Evolutionary conservation across 768 basidiomycete species (phyloP), one percentile per base, ranked within the genome.

Genomic region (Dendrothele bispora): DNA sequence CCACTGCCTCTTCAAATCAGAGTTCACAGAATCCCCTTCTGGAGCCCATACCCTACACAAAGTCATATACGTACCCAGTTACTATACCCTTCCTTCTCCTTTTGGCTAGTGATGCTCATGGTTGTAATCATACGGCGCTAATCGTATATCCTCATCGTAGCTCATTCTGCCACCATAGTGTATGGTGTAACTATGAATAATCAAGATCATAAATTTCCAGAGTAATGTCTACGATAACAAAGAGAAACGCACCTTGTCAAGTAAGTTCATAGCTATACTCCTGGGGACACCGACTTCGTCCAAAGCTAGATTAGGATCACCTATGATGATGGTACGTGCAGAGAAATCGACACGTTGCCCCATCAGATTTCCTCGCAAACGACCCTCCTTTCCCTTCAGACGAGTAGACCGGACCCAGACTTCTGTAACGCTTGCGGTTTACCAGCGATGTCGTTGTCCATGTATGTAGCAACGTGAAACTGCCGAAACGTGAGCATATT

Each of bases 291-390:
- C 95, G 50, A 99, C 95, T 60, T 99, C 88, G 54, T 99, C 95
- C 56, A 98, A 69, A 58, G 95, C 88, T 50, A 99, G 62, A 70
- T 98, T 98, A 5, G 95, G 95, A 67, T 98, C 95, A 62, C 97
- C 97, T 10, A 95, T 98, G 63, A 99, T 99, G 60, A 99, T 97
- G 11, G 95, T 99, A 50, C 97, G 89, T 1, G 95, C 95, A 1
- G 95, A 99, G 66, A 98, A 98, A 61, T 98, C 97, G 47, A 99
- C 97, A 68, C 95, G 93, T 69, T 98, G 98, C 41, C 95, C 97
- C 97, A 98, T 98, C 67, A 99, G 63, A 65, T 98, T 99, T 26
- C 95, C 95, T 65, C 97, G 86, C 43, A 99, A 78, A 59, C 95
- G 90, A 34, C 95, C 95, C 67, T 99, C 97, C 68, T 99, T 98